These are phyloP conservation scores for Thielaviopsis punctulata DNA, from an alignment of 2,329 filamentous ascomycete genomes.

Conservation along the genomic window DNA sequence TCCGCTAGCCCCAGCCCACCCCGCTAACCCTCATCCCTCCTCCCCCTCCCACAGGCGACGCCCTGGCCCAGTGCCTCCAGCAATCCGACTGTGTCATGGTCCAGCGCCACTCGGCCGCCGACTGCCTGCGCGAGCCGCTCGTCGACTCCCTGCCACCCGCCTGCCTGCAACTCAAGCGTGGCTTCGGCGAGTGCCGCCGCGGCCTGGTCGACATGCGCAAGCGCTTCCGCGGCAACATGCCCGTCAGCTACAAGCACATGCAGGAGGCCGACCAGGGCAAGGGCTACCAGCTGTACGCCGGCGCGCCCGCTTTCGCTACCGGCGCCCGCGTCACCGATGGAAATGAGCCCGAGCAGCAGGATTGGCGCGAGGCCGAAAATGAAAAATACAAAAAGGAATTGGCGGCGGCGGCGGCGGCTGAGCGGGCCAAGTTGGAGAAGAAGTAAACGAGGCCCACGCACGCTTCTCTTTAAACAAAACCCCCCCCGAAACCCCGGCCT, in stretches of 20 bases:
- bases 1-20: neutral
- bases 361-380: conserved; percentile 50
- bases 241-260: conserved; percentile 48
- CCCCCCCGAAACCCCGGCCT: no score
- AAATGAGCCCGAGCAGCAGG: conserved; percentile 41
- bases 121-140: conserved; percentile 74
- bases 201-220: conserved; percentile 98
- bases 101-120: conserved; percentile 66
- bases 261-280: conserved; percentile 42
- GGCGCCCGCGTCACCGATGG: conserved; percentile 48
- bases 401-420: conserved; percentile 4
- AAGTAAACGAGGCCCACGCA: no score
- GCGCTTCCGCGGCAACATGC: conserved; percentile 86
- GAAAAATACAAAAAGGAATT: conserved; percentile 34
- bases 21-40: conserved; percentile 2
- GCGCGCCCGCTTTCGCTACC: conserved; percentile 50
- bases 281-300: conserved; percentile 62
- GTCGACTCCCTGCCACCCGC: conserved; percentile 65
- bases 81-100: conserved; percentile 94
- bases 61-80: conserved; percentile 86
- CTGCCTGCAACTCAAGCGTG: conserved; percentile 86
- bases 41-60: conserved; percentile 45
- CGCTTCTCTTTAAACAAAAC: no score
- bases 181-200: conserved; percentile 86
- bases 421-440: conserved; percentile 6